phyloP scores from a whole-genome alignment of 179 eudicot genomes.

The Actinidia polygama region DNA sequence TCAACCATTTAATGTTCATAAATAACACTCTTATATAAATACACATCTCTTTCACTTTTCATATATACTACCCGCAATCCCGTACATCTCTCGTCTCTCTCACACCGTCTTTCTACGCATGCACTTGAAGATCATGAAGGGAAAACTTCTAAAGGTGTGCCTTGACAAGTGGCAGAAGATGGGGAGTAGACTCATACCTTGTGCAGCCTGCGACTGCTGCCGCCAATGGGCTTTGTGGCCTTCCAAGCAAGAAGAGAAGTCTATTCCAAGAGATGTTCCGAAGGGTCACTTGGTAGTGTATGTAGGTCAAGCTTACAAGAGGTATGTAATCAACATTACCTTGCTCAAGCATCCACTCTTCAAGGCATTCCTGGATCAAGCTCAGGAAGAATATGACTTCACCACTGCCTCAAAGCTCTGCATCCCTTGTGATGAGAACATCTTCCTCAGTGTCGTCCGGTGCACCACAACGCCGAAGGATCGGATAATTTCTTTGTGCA shows the following conservation, averaged over 20 bases:
- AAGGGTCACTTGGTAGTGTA: conserved; percentile 69
- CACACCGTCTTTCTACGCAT: not conserved
- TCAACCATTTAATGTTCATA: conserved; percentile 27
- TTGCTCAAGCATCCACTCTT: conserved; percentile 60
- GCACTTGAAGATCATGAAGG: conserved; percentile 29
- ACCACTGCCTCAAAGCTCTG: conserved; percentile 46
- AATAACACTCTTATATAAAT: conserved; percentile 9
- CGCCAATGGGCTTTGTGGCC: conserved; percentile 39
- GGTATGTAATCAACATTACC: conserved; percentile 55
- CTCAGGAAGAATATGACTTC: conserved; percentile 55
- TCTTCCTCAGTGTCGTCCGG: conserved; percentile 46
- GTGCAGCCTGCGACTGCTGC: conserved; percentile 25
- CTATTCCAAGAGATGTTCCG: conserved; percentile 64
- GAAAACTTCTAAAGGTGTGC: conserved; percentile 34
- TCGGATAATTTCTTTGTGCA: conserved; percentile 27
- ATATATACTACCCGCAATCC: conserved; percentile 2
- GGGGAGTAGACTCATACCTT: conserved; percentile 33
- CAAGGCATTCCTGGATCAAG: conserved; percentile 57
- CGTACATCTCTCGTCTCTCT: not conserved
- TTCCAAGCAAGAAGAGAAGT: conserved; percentile 33
- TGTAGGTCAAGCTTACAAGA: conserved; percentile 50
- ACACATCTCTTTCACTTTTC: conserved; percentile 14
- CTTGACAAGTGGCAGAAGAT: conserved; percentile 34
- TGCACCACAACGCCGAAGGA: conserved; percentile 38
- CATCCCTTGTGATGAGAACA: conserved; percentile 60